These are phyloP conservation scores for Pythium dissimile DNA, from an alignment of 352 stramenopile genomes.

Conservation along the genomic window DNA sequence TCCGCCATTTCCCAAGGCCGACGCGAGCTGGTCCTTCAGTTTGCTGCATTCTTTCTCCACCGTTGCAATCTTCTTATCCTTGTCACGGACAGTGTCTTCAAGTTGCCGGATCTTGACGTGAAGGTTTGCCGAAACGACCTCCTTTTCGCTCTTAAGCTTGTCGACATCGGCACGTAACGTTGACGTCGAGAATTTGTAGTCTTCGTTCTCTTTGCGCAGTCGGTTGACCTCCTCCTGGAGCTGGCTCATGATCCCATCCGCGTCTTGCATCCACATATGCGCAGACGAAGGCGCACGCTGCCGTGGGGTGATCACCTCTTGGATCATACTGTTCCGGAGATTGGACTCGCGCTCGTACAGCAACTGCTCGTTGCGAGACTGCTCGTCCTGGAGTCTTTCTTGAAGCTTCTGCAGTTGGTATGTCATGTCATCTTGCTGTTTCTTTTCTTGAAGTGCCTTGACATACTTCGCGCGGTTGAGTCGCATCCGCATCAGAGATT, in stretches of 20 bases:
- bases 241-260: constrained; percentile 77
- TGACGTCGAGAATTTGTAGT: constrained; percentile 42
- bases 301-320: background rate
- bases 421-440: constrained; percentile 81
- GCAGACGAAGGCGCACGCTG: constrained; percentile 59
- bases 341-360: constrained; percentile 45
- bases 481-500: constrained; percentile 79
- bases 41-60: constrained; percentile 70
- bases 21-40: constrained; percentile 48
- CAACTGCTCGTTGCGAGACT: constrained; percentile 68
- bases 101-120: constrained; percentile 83
- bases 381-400: constrained; percentile 72
- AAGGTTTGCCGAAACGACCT: constrained; percentile 66
- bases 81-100: constrained; percentile 73
- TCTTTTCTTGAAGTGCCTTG: constrained; percentile 70
- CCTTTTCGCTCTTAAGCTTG: constrained; percentile 75
- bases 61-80: constrained; percentile 78
- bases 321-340: constrained; percentile 17
- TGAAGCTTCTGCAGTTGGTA: constrained; percentile 83
- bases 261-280: constrained; percentile 83
- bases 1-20: constrained; percentile 19
- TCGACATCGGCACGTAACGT: constrained; percentile 66
- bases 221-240: constrained; percentile 70
- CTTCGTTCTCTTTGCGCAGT: constrained; percentile 74
- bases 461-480: constrained; percentile 77